Conservation (phyloP, 345 rosid genomes). For the Firmiana major region DNA sequence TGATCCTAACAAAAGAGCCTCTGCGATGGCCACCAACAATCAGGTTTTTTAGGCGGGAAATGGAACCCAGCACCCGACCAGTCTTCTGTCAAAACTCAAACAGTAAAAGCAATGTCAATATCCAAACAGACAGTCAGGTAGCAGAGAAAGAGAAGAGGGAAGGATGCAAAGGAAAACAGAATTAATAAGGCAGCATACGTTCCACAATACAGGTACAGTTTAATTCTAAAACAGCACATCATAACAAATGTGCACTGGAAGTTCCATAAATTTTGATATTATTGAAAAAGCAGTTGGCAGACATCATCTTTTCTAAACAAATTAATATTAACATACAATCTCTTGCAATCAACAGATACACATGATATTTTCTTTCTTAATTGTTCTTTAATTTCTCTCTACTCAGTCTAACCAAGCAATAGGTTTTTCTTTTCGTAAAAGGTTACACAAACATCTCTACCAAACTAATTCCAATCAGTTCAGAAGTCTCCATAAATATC, state of each 20-base stretch:
- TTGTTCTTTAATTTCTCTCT: not conserved
- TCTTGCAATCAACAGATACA: not conserved
- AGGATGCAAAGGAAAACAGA: not conserved
- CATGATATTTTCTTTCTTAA: not conserved
- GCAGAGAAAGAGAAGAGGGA: not conserved
- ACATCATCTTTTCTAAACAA: not conserved
- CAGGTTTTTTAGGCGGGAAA: slow-evolving; percentile 73
- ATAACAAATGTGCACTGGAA: not conserved
- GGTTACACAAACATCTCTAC: not conserved
- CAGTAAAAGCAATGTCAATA: not conserved
- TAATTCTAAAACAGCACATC: not conserved
- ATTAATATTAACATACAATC: not conserved
- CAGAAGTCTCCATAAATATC: not conserved
- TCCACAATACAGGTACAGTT: not conserved
- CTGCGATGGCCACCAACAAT: slow-evolving; percentile 71
- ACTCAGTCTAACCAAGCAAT: not conserved
- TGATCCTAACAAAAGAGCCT: slow-evolving; percentile 53
- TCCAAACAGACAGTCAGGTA: not conserved
- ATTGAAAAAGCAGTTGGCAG: not conserved
- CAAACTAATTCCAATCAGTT: not conserved
- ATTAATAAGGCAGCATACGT: not conserved
- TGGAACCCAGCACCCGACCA: slow-evolving; percentile 63
- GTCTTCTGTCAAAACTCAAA: slow-evolving; percentile 42
- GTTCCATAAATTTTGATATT: no score
- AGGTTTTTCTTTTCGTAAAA: not conserved